Evolutionary conservation across 805 yeast genomes (phyloP).

Genomic region (Starmerella gropengiesseri): DNA sequence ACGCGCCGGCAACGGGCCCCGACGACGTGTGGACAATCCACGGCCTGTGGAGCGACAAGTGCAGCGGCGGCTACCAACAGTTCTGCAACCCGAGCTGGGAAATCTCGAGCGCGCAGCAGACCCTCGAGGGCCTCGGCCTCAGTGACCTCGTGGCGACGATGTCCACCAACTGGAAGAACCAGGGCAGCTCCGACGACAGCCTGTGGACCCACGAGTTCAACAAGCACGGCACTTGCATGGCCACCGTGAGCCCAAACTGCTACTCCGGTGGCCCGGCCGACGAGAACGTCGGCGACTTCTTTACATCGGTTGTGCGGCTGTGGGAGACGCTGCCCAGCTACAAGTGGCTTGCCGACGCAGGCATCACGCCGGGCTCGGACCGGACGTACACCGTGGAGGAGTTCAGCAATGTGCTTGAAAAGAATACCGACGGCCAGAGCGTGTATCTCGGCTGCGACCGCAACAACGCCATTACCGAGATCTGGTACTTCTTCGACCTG

Average conservation of each 20-base stretch:
- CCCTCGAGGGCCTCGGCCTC: slow-evolving; percentile 36
- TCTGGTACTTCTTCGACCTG: slow-evolving; percentile 74
- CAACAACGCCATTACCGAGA: slow-evolving; percentile 42
- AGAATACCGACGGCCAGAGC: slow-evolving; percentile 37
- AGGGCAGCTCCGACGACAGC: slow-evolving; percentile 52
- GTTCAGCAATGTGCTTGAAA: slow-evolving; percentile 30
- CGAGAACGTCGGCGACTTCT: slow-evolving; percentile 57
- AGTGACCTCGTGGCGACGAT: slow-evolving; percentile 45
- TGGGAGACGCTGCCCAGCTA: slow-evolving; percentile 55
- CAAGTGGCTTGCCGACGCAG: slow-evolving; percentile 52
- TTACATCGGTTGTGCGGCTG: slow-evolving; percentile 46
- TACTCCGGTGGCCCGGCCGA: slow-evolving; percentile 34
- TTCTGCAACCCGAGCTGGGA: slow-evolving; percentile 57
- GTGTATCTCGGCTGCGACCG: slow-evolving; percentile 51
- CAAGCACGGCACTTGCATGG: slow-evolving; percentile 88
- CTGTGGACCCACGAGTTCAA: slow-evolving; percentile 89
- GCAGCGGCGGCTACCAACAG: slow-evolving; percentile 72
- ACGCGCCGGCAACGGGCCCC: slow-evolving; percentile 62
- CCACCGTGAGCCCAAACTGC: slow-evolving; percentile 64
- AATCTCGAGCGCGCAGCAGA: slow-evolving; percentile 40
- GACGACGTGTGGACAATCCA: slow-evolving; percentile 64
- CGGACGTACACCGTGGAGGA: slow-evolving; percentile 45
- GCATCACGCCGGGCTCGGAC: slow-evolving; percentile 55
- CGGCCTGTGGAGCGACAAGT: slow-evolving; percentile 83
- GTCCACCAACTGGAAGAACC: slow-evolving; percentile 60